A percentile compares a stretch with the other conserved stretches of the same genome.
These are phyloP conservation scores for Aspergillus puulaauensis DNA, from an alignment of 2,329 filamentous ascomycete genomes.

Conservation along the genomic window DNA sequence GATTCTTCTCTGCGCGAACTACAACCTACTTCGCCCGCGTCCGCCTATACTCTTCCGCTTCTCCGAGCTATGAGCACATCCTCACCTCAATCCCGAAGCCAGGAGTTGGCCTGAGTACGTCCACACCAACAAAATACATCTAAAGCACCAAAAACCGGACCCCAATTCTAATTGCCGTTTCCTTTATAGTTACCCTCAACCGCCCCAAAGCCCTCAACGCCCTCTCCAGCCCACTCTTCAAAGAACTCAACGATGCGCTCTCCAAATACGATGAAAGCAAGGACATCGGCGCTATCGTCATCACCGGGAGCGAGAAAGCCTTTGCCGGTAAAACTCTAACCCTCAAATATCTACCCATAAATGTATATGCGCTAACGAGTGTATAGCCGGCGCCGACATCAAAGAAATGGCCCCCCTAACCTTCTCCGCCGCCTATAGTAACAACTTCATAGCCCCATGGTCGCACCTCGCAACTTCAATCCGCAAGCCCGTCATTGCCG, in stretches of 20 bases:
- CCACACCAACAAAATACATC: too few relatives aligned
- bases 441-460: constrained; percentile 94
- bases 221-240: constrained; percentile 84
- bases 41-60: constrained; percentile 43
- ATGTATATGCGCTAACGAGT: neutral
- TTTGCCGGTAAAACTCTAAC: constrained; percentile 61
- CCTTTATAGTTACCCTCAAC: constrained; percentile 74
- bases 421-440: constrained; percentile 83
- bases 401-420: constrained; percentile 96
- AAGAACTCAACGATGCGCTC: constrained; percentile 81
- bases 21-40: constrained; percentile 35
- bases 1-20: constrained; percentile 60
- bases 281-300: constrained; percentile 71
- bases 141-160: neutral
- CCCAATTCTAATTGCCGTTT: neutral
- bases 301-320: constrained; percentile 85
- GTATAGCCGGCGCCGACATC: constrained; percentile 84
- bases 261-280: constrained; percentile 67
- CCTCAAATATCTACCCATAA: neutral
- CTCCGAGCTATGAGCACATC: constrained; percentile 71
- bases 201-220: constrained; percentile 95
- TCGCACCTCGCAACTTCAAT: constrained; percentile 78
- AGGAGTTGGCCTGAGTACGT: constrained; percentile 83
- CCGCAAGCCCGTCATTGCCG: constrained; percentile 92
- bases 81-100: constrained; percentile 78